These are phyloP conservation scores for Aspergillus amoenus DNA, from an alignment of 2,329 filamentous ascomycete genomes.

Conservation along the genomic window DNA sequence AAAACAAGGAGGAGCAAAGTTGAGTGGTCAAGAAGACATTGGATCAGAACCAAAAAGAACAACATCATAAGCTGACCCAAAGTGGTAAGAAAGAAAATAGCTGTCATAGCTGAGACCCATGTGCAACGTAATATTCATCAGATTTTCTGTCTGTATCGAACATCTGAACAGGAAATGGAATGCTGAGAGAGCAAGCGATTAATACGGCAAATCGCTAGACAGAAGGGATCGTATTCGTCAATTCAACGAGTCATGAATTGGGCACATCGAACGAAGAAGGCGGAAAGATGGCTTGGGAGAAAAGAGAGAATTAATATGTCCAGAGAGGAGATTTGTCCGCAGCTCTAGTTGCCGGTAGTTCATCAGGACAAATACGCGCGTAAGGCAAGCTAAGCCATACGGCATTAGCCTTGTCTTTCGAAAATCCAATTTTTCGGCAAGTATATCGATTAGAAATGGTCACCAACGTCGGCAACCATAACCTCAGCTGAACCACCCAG, in stretches of 20 bases:
- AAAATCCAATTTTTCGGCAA: constrained; percentile 1
- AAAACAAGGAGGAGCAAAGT: constrained; percentile 2
- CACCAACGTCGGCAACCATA: constrained; percentile 15
- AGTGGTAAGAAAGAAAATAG: not conserved
- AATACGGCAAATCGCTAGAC: constrained; percentile 11
- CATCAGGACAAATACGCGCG: constrained; percentile 1
- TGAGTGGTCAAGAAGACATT: not conserved
- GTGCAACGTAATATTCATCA: constrained; percentile 10
- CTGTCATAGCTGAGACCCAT: constrained; percentile 3
- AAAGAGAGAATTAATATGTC: constrained; percentile 10
- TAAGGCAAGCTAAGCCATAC: constrained; percentile 7
- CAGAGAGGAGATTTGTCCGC: constrained; percentile 11
- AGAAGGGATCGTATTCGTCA: constrained; percentile 15
- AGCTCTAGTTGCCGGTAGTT: not conserved
- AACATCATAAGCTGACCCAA: not conserved
- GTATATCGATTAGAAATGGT: constrained; percentile 8
- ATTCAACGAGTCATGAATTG: constrained; percentile 16
- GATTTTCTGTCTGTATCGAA: constrained; percentile 11
- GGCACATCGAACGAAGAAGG: constrained; percentile 3
- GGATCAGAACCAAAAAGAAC: constrained; percentile 3
- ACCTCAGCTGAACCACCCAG: constrained; percentile 10
- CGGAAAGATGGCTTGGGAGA: constrained; percentile 5
- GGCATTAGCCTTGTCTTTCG: constrained; percentile 12
- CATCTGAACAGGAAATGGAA: not conserved
- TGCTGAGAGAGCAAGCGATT: constrained; percentile 4